A percentile compares a stretch with the other conserved stretches of the same genome.
Evolutionary conservation across 1,284 basidiomycete species (phyloP).

Genomic region (Bjerkandera adusta): DNA sequence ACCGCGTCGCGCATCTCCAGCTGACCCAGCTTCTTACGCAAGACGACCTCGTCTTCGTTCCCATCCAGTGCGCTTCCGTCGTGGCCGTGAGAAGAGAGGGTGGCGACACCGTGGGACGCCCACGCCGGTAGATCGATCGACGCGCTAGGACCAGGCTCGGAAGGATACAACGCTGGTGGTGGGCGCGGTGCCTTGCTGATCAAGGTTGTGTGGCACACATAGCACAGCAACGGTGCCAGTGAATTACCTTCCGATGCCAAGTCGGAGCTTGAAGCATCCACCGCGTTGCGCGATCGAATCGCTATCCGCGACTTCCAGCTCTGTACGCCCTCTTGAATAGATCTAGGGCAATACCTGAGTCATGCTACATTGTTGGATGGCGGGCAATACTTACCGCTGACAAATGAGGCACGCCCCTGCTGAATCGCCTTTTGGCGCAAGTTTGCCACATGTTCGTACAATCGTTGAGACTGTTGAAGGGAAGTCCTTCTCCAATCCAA

Average conservation of each 20-base stretch:
- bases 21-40: slow-evolving; percentile 3
- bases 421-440: slow-evolving; percentile 65
- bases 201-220: slow-evolving; percentile 18
- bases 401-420: slow-evolving; percentile 64
- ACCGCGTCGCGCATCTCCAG: slow-evolving; percentile 14
- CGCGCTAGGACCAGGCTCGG: neutral
- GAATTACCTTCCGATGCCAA: neutral
- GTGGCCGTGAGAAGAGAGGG: neutral
- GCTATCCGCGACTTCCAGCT: slow-evolving; percentile 20
- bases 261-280: neutral
- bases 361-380: neutral
- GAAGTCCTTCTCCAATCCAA: slow-evolving; percentile 78
- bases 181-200: slow-evolving; percentile 16
- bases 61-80: neutral
- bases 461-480: slow-evolving; percentile 90
- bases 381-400: slow-evolving; percentile 51
- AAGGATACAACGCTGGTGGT: slow-evolving; percentile 7
- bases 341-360: slow-evolving; percentile 6
- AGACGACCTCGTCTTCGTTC: neutral
- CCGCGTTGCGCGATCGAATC: slow-evolving; percentile 12
- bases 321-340: slow-evolving; percentile 16
- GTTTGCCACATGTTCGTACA: slow-evolving; percentile 79
- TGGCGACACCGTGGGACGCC: neutral
- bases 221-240: slow-evolving; percentile 16
- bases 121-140: slow-evolving; percentile 12